Conservation (phyloP, 2,329 filamentous ascomycete genomes). For the Nemania sp. region DNA sequence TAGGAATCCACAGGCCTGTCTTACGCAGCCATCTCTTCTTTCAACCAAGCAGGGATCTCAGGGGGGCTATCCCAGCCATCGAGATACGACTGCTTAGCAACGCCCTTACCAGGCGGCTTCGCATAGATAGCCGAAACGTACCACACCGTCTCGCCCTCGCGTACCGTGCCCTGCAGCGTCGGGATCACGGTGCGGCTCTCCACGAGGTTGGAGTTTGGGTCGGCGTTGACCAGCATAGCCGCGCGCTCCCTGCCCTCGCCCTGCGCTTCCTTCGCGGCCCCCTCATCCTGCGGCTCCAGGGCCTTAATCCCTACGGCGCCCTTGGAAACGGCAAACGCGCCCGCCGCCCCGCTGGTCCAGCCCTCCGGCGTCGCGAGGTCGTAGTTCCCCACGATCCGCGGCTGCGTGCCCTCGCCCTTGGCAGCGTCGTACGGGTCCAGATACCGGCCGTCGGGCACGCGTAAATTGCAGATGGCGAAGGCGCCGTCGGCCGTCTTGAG, state of each 20-base stretch:
- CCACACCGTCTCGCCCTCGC: slow-evolving; percentile 69
- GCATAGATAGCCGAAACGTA: slow-evolving; percentile 79
- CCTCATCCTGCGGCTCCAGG: slow-evolving; percentile 54
- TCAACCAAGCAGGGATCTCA: slow-evolving; percentile 70
- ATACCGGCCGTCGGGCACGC: slow-evolving; percentile 61
- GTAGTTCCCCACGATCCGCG: slow-evolving; percentile 71
- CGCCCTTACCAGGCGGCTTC: slow-evolving; percentile 68
- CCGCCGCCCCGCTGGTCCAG: slow-evolving; percentile 62
- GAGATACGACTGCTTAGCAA: slow-evolving; percentile 65
- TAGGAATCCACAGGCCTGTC: background rate
- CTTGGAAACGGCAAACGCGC: slow-evolving; percentile 68
- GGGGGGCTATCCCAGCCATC: slow-evolving; percentile 72
- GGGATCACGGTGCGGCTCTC: slow-evolving; percentile 79
- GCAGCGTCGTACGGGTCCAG: slow-evolving; percentile 62
- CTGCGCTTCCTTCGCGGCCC: slow-evolving; percentile 10
- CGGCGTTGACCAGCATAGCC: slow-evolving; percentile 78
- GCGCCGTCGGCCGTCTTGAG: slow-evolving; percentile 80
- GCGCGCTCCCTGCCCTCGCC: slow-evolving; percentile 58
- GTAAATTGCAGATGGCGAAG: slow-evolving; percentile 74
- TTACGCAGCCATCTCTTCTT: slow-evolving; percentile 59
- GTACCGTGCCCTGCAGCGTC: slow-evolving; percentile 72
- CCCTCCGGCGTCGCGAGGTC: slow-evolving; percentile 66
- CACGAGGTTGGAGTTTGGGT: slow-evolving; percentile 82
- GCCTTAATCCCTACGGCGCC: slow-evolving; percentile 69
- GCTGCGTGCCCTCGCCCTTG: slow-evolving; percentile 63